Conservation (phyloP, 108 stramenopile species). For the Nitzschia sp. region DNA sequence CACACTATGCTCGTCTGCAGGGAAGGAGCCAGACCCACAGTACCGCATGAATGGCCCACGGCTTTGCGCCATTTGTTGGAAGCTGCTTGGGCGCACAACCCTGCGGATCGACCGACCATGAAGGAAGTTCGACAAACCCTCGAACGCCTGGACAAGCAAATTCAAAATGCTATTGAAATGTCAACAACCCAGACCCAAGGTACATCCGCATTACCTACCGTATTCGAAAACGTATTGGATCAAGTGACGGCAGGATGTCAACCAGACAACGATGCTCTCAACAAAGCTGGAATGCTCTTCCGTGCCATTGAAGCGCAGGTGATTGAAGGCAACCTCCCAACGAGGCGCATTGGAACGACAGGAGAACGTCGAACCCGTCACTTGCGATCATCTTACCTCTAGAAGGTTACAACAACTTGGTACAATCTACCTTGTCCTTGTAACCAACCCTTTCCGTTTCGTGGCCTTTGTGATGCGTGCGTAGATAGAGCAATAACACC, state of each 20-base stretch:
- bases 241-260: no score
- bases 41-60: conserved; percentile 45
- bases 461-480: no score
- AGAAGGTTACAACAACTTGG: background rate
- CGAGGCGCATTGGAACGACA: background rate
- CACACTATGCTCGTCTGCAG: conserved; percentile 38
- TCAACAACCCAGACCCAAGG: background rate
- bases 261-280: no score
- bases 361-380: background rate
- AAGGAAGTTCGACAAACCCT: conserved; percentile 22
- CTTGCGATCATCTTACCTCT: conserved; percentile 15
- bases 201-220: no score
- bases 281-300: conserved; percentile 1
- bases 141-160: background rate
- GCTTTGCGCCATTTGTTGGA: conserved; percentile 38
- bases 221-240: no score
- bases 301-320: conserved; percentile 10
- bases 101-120: conserved; percentile 48
- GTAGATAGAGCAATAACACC: no score
- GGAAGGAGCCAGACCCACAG: conserved; percentile 39
- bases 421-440: no score
- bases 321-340: conserved; percentile 3
- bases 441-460: no score
- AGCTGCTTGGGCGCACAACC: conserved; percentile 49
- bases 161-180: background rate